phyloP scores from a whole-genome alignment of 257 asterid species.

The Orobanche coerulescens region DNA sequence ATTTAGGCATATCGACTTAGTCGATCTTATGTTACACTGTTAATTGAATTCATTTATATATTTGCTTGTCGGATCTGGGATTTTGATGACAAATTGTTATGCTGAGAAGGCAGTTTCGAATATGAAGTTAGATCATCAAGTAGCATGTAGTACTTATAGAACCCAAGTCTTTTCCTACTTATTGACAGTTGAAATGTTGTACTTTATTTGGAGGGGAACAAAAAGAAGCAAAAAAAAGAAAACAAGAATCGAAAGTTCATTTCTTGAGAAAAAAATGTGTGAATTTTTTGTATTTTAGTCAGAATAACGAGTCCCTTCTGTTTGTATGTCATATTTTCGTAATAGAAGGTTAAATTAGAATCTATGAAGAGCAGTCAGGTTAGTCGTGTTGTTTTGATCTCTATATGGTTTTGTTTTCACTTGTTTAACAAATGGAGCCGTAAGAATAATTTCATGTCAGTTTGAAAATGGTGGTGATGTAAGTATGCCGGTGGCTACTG shows the following conservation, averaged over 20 bases:
- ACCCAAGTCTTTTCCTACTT: not conserved
- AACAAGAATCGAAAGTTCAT: not conserved
- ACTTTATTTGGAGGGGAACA: not conserved
- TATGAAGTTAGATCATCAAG: not conserved
- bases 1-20: constrained; percentile 13
- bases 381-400: not conserved
- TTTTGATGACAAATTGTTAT: not conserved
- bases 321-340: not conserved
- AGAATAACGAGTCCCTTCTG: not conserved
- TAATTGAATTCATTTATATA: not conserved
- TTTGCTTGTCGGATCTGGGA: not conserved
- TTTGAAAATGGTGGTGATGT: not conserved
- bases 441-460: not conserved
- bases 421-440: not conserved
- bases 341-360: not conserved
- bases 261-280: not conserved
- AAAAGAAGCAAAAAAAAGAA: too few relatives aligned
- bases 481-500: not conserved
- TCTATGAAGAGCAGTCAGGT: not conserved
- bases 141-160: not conserved
- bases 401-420: not conserved
- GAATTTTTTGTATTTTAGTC: too few relatives aligned
- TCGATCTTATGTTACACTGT: constrained; percentile 10
- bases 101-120: not conserved
- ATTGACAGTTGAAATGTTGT: not conserved